Conservation (phyloP, 1,284 basidiomycete genomes). For the Apiotrichum porosum region DNA sequence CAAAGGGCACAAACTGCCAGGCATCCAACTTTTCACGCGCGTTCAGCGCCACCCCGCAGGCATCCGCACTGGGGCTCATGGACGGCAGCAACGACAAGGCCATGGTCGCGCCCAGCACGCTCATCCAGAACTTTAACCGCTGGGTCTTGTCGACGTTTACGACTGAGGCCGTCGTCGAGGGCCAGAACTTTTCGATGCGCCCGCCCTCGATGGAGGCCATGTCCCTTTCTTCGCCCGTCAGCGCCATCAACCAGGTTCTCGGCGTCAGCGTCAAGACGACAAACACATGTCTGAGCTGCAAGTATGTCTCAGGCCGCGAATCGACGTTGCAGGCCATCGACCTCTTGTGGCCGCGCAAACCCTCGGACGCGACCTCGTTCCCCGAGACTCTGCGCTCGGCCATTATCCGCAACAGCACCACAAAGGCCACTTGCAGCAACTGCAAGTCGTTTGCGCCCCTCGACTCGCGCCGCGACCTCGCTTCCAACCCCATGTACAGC, state of each 20-base stretch:
- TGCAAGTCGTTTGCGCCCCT: slow-evolving; percentile 76
- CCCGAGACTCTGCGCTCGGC: slow-evolving; percentile 68
- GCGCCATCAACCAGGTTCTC: slow-evolving; percentile 73
- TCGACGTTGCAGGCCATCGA: slow-evolving; percentile 78
- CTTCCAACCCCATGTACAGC: slow-evolving; percentile 51
- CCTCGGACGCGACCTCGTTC: slow-evolving; percentile 50
- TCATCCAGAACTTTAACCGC: slow-evolving; percentile 92
- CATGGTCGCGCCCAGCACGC: slow-evolving; percentile 68
- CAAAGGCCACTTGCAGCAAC: slow-evolving; percentile 77
- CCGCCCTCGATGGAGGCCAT: slow-evolving; percentile 7
- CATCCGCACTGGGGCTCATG: slow-evolving; percentile 79
- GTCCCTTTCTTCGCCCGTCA: slow-evolving; percentile 30
- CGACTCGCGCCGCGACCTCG: slow-evolving; percentile 65
- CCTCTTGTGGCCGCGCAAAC: slow-evolving; percentile 58
- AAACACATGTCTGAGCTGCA: slow-evolving; percentile 71
- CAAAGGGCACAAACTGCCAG: slow-evolving; percentile 89
- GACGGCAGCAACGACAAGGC: slow-evolving; percentile 72
- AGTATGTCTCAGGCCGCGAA: slow-evolving; percentile 64
- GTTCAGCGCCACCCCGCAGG: slow-evolving; percentile 69
- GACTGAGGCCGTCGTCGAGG: slow-evolving; percentile 36
- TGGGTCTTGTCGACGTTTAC: slow-evolving; percentile 63
- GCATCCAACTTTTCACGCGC: slow-evolving; percentile 94
- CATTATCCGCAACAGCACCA: slow-evolving; percentile 70
- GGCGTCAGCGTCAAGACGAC: slow-evolving; percentile 70
- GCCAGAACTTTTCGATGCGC: slow-evolving; percentile 27